Evolutionary conservation across 2,329 filamentous ascomycete species (phyloP).

Genomic region (Pseudogymnoascus sp.): DNA sequence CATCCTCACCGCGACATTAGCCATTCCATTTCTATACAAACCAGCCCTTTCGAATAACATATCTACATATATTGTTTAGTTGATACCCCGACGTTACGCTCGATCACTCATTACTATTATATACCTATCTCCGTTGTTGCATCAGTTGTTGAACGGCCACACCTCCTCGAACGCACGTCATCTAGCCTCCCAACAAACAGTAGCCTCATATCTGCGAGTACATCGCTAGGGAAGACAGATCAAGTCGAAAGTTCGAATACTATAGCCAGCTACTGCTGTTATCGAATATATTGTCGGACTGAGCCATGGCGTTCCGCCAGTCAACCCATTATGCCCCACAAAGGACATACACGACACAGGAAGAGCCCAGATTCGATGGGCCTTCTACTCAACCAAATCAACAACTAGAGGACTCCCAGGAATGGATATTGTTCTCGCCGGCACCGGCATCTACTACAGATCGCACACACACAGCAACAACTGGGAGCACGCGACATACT

Average conservation of each 20-base stretch:
- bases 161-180: not conserved
- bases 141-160: not conserved
- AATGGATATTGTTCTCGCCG: constrained; percentile 94
- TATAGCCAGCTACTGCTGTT: not conserved
- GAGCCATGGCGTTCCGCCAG: constrained; percentile 51
- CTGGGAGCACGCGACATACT: constrained; percentile 54
- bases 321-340: constrained; percentile 46
- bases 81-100: not conserved
- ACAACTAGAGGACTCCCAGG: constrained; percentile 64
- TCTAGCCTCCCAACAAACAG: not conserved
- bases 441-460: constrained; percentile 58
- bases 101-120: not conserved
- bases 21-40: not conserved
- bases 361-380: constrained; percentile 29
- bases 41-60: not conserved
- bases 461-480: constrained; percentile 52
- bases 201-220: not conserved
- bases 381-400: constrained; percentile 25
- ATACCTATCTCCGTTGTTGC: not conserved
- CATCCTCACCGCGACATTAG: not conserved
- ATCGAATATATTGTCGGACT: not conserved
- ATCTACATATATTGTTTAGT: not conserved
- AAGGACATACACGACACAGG: constrained; percentile 36
- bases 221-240: not conserved
- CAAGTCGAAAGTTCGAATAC: not conserved